phyloP scores from a whole-genome alignment of 2,329 filamentous ascomycete genomes.

The Cercospora janseana region DNA sequence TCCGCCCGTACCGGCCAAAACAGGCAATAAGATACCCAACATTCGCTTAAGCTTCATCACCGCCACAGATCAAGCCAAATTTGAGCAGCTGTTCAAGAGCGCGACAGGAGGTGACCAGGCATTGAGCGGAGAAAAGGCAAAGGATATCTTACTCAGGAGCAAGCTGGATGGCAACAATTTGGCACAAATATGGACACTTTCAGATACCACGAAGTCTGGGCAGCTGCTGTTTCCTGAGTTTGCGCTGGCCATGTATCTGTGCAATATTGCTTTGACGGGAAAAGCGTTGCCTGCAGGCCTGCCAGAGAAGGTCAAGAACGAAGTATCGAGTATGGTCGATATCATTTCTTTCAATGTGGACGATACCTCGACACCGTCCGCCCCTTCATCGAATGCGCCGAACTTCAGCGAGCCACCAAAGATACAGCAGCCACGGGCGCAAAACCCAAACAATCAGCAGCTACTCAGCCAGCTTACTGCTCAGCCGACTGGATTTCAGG shows the following conservation, averaged over 20 bases:
- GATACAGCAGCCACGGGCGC: conserved; percentile 53
- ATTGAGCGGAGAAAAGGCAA: conserved; percentile 87
- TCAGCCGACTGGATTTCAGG: conserved; percentile 55
- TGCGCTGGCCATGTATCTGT: conserved; percentile 95
- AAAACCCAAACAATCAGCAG: conserved; percentile 67
- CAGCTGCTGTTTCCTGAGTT: conserved; percentile 98
- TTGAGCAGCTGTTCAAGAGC: conserved; percentile 96
- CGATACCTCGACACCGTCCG: conserved; percentile 59
- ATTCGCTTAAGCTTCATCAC: conserved; percentile 96
- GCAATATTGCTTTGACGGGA: conserved; percentile 86
- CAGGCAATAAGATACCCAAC: conserved; percentile 80
- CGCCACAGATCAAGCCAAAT: conserved; percentile 89
- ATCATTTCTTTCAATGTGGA: conserved; percentile 94
- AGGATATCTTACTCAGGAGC: conserved; percentile 83
- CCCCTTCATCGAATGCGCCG: conserved; percentile 64
- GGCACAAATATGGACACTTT: conserved; percentile 91
- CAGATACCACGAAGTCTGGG: conserved; percentile 93
- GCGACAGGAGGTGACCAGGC: conserved; percentile 81
- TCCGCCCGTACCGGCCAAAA: conserved; percentile 59
- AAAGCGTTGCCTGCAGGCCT: conserved; percentile 72
- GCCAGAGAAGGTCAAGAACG: conserved; percentile 86
- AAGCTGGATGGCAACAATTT: conserved; percentile 82
- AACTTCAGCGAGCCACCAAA: conserved; percentile 61
- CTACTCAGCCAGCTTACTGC: conserved; percentile 58
- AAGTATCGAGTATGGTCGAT: conserved; percentile 99